Evolutionary conservation across 2,329 filamentous ascomycete species (phyloP).

Genomic region (Sporothrix pallida): DNA sequence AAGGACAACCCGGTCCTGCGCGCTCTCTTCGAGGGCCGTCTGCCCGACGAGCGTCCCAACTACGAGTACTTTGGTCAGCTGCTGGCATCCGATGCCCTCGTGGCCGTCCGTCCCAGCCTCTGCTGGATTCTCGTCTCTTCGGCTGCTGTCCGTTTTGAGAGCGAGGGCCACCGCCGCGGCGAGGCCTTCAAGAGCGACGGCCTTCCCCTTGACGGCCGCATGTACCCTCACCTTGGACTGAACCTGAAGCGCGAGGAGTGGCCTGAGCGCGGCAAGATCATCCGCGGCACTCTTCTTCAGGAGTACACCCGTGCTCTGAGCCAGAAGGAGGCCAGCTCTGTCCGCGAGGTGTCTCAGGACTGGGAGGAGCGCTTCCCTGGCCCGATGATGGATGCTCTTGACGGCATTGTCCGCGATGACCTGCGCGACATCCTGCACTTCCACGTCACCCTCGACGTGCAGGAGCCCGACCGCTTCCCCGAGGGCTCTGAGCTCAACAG

Average conservation of each 20-base stretch:
- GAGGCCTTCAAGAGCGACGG: slow-evolving; percentile 51
- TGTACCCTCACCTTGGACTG: slow-evolving; percentile 63
- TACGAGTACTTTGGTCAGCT: slow-evolving; percentile 67
- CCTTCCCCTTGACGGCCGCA: slow-evolving; percentile 50
- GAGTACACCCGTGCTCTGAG: slow-evolving; percentile 63
- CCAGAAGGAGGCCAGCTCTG: slow-evolving; percentile 62
- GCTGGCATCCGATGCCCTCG: slow-evolving; percentile 58
- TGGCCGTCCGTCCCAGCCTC: slow-evolving; percentile 62
- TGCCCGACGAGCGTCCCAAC: slow-evolving; percentile 65
- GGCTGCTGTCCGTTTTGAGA: slow-evolving; percentile 56
- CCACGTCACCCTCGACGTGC: slow-evolving; percentile 64
- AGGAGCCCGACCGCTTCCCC: slow-evolving; percentile 63
- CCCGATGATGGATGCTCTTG: slow-evolving; percentile 58
- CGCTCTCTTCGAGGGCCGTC: slow-evolving; percentile 62
- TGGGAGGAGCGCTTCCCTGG: slow-evolving; percentile 64
- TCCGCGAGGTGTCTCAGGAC: slow-evolving; percentile 58
- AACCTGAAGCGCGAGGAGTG: slow-evolving; percentile 58
- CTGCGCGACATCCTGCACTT: slow-evolving; percentile 65
- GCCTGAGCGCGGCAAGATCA: slow-evolving; percentile 53
- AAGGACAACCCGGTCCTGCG: slow-evolving; percentile 69
- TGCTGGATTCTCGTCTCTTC: slow-evolving; percentile 66
- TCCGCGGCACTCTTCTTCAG: slow-evolving; percentile 59
- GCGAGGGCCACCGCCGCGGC: slow-evolving; percentile 47
- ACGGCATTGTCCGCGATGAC: slow-evolving; percentile 55
- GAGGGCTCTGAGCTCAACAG: slow-evolving; percentile 64